These are phyloP conservation scores for Pseudocercospora eumusae DNA, from an alignment of 2,329 filamentous ascomycete genomes.

Conservation along the genomic window DNA sequence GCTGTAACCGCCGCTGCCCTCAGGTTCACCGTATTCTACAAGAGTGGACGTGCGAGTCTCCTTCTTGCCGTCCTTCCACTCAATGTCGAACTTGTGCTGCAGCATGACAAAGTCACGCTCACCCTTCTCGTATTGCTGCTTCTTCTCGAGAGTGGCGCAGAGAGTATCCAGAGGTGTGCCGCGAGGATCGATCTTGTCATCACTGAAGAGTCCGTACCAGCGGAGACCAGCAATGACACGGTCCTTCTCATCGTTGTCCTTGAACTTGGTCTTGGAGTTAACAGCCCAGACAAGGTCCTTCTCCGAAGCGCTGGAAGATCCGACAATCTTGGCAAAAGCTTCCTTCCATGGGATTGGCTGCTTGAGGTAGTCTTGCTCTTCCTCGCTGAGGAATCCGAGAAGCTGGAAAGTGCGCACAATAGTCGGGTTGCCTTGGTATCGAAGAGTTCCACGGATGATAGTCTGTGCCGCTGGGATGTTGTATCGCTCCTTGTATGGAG, in stretches of 20 bases:
- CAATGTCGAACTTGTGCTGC: constrained; percentile 81
- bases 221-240: constrained; percentile 70
- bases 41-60: constrained; percentile 81
- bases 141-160: constrained; percentile 83
- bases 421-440: constrained; percentile 87
- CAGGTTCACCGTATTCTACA: constrained; percentile 76
- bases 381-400: constrained; percentile 82
- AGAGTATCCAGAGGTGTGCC: constrained; percentile 88
- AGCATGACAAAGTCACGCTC: constrained; percentile 83
- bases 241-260: constrained; percentile 65
- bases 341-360: constrained; percentile 73
- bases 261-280: constrained; percentile 72
- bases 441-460: constrained; percentile 78
- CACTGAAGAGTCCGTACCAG: constrained; percentile 71
- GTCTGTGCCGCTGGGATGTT: constrained; percentile 88
- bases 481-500: constrained; percentile 84
- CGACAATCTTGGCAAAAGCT: constrained; percentile 75
- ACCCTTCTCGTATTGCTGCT: constrained; percentile 81
- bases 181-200: constrained; percentile 67
- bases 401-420: constrained; percentile 87
- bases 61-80: constrained; percentile 74
- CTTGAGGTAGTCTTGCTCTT: constrained; percentile 65
- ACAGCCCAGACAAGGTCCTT: constrained; percentile 68
- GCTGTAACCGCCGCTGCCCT: constrained; percentile 63
- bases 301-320: constrained; percentile 65